These are phyloP conservation scores for Nannochloropsis granulata DNA, from an alignment of 108 stramenopile genomes.

Conservation along the genomic window DNA sequence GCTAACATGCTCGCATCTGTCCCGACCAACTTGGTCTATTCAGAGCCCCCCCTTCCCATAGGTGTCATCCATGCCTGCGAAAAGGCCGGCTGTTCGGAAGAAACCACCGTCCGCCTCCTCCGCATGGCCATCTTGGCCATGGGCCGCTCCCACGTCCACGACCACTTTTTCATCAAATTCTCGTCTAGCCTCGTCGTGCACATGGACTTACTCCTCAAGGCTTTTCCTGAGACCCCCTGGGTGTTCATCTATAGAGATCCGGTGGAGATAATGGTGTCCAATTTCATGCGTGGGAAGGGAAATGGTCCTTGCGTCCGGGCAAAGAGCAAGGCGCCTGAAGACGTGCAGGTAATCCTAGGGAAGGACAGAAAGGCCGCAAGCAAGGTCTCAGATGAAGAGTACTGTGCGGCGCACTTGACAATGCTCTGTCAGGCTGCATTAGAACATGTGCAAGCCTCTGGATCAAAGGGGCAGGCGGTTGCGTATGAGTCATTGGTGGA, in stretches of 20 bases:
- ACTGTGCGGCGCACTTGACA: constrained; percentile 35
- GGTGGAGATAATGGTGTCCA: constrained; percentile 63
- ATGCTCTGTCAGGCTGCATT: constrained; percentile 8
- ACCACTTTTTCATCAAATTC: constrained; percentile 82
- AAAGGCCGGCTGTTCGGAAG: neutral
- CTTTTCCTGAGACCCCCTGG: constrained; percentile 81
- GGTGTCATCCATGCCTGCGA: constrained; percentile 47
- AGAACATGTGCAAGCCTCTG: neutral
- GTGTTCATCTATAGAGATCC: constrained; percentile 84
- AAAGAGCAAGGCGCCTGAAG: constrained; percentile 15
- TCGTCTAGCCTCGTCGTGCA: constrained; percentile 29
- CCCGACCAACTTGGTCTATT: constrained; percentile 56
- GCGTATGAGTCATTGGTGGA: constrained; percentile 22
- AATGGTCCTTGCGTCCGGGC: constrained; percentile 8
- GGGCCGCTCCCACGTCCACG: constrained; percentile 33
- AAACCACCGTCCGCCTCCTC: constrained; percentile 7
- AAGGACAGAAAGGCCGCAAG: neutral
- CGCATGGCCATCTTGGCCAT: constrained; percentile 16
- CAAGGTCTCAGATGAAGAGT: constrained; percentile 10
- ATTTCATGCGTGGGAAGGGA: constrained; percentile 9
- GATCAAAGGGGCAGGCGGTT: constrained; percentile 7
- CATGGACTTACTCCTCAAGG: constrained; percentile 27
- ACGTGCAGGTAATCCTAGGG: neutral
- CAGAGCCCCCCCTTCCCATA: constrained; percentile 61
- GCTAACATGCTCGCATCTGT: constrained; percentile 72